Evolutionary conservation across 495 filamentous ascomycete species (phyloP).

Genomic region (Rhypophila decipiens): DNA sequence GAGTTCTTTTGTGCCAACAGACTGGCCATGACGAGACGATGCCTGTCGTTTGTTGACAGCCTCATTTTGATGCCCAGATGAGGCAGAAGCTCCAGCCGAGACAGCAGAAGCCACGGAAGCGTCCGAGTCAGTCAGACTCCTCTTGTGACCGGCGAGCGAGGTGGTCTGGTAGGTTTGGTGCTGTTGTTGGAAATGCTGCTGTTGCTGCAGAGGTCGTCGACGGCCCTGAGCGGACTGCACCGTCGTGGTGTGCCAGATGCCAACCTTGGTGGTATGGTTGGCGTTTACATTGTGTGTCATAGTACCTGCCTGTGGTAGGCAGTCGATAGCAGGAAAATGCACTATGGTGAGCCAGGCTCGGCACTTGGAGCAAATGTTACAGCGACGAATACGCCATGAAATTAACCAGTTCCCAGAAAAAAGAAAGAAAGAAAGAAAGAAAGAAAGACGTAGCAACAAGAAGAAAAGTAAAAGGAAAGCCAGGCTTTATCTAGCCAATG

Average conservation of each 20-base stretch:
- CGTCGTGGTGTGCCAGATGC: constrained; percentile 24
- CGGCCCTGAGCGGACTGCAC: constrained; percentile 14
- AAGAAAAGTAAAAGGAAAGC: neutral
- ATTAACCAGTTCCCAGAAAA: too few species aligned
- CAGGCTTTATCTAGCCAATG: neutral
- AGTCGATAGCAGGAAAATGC: neutral
- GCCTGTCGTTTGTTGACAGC: constrained; percentile 12
- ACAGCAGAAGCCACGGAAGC: neutral
- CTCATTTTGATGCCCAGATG: neutral
- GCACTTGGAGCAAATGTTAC: too few species aligned
- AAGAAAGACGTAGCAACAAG: too few species aligned
- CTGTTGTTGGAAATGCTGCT: constrained; percentile 2
- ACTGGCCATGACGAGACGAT: constrained; percentile 16
- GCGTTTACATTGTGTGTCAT: constrained; percentile 12
- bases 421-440: too few species aligned
- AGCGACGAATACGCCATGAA: too few species aligned
- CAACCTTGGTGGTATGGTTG: constrained; percentile 2
- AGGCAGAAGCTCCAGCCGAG: neutral
- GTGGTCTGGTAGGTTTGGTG: constrained; percentile 12
- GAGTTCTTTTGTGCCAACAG: constrained; percentile 11
- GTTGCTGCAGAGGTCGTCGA: too few species aligned
- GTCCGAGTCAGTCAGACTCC: constrained; percentile 7
- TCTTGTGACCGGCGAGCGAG: constrained; percentile 18
- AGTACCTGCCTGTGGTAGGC: neutral
- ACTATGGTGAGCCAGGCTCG: neutral